Evolutionary conservation across 345 rosid species (phyloP).

Genomic region (Durio zibethinus): DNA sequence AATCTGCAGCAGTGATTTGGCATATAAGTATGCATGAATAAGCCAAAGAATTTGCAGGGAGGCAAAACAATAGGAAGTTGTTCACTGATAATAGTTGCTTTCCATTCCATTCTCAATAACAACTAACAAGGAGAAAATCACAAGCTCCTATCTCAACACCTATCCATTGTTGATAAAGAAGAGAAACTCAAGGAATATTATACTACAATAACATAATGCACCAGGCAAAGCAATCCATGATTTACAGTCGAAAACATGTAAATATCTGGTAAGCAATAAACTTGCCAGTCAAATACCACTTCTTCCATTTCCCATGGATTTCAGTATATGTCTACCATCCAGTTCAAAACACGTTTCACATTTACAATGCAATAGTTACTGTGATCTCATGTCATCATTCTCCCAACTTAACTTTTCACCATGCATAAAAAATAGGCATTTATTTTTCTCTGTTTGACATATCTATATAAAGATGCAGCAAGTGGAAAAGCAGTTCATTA

Average conservation of each 20-base stretch:
- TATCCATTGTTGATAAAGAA: neutral
- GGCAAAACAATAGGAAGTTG: neutral
- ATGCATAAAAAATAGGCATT: neutral
- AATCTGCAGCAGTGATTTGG: conserved; percentile 35
- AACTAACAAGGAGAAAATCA: conserved; percentile 1
- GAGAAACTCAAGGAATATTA: neutral
- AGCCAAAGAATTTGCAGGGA: neutral
- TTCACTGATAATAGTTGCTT: neutral
- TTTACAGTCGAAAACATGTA: neutral
- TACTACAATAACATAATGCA: neutral
- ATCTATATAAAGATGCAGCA: neutral
- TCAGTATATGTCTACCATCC: neutral
- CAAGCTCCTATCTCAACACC: neutral
- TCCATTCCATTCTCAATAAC: neutral
- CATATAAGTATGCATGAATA: conserved; percentile 2
- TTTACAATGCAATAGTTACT: neutral
- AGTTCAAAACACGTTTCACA: neutral
- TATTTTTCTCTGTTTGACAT: neutral
- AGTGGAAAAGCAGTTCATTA: neutral
- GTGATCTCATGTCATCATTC: neutral
- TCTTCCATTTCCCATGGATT: conserved; percentile 2
- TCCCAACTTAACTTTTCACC: neutral
- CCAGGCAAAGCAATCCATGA: neutral
- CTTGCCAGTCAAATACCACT: neutral
- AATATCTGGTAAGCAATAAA: neutral